Evolutionary conservation across 257 asterid genomes (phyloP), one percentile per base, ranked within the genome.

Genomic region (Cruciata laevipes): DNA sequence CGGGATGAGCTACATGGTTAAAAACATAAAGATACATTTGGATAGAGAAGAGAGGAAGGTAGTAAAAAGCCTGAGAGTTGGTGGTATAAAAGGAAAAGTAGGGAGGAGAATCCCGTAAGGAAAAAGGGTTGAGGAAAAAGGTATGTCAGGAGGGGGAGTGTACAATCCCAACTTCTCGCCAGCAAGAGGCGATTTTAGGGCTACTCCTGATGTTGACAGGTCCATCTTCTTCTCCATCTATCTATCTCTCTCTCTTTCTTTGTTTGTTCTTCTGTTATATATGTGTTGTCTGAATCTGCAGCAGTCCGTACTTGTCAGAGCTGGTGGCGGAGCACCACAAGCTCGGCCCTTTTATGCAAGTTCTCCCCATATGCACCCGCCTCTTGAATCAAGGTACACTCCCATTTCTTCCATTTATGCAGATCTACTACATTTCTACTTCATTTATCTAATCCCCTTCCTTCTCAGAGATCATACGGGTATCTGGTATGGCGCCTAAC

Each of bases 281-380:
- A 13, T n/a, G n/a, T 63, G 8, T 17, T 60, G 65, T 10, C 31
- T 60, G 65, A 60, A 27, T 60, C 42, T 14, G 70, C 55, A 90
- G 97, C 75, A 84, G 82, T 80, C 96, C 84, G 76, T 94, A 87
- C 86, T 74, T 90, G 77, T 86, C 95, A 20, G 99, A 94, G 88
- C 95, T 94, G 58, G 74, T 94, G 86, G 91, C 89, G 73, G 99
- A 94, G 85, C 92, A 83, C 83, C 99, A 89, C 67, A 94, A 90
- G 89, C 83, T 94, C 61, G 99, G 95, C 10, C 99, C 99, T 33
- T 94, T 94, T 83, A 74, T 84, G 82, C 99, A 94, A 82, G 93
- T 90, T 72, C 91, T 94, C 75, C 99, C 99, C 7, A 82, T 85
- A 65, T 94, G 96, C 70, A 85, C 80, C 79, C 83, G 96, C 67